Evolutionary conservation across 129 eudicot genomes (phyloP).

Genomic region (Helianthus tuberosus): DNA sequence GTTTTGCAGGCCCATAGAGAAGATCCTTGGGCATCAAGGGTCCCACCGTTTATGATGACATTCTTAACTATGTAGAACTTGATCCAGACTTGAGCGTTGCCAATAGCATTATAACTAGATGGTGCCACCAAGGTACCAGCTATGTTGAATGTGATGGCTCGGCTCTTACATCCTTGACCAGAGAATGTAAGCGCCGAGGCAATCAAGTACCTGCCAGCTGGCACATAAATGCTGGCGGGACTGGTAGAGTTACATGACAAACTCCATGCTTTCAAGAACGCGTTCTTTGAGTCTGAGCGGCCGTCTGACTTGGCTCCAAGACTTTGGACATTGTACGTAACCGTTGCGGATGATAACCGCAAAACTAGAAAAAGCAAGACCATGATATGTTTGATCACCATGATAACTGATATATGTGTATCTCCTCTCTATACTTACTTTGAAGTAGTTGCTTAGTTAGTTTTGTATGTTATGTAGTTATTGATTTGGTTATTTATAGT

Average conservation of each 20-base stretch:
- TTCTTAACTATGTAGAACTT: not conserved
- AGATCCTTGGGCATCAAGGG: conserved; percentile 10
- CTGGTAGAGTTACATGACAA: not conserved
- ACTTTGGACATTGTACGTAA: conserved; percentile 4
- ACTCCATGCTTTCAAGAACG: not conserved
- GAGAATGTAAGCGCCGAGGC: conserved; percentile 11
- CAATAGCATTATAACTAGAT: conserved; percentile 15
- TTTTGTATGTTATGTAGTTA: not conserved
- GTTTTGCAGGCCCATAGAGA: conserved; percentile 9
- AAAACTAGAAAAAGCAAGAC: not conserved
- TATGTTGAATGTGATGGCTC: conserved; percentile 14
- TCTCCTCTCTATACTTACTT: not conserved
- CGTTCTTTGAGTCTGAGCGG: conserved; percentile 1
- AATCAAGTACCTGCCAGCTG: conserved; percentile 12
- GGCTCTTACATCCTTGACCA: conserved; percentile 14
- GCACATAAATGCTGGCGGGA: conserved; percentile 11
- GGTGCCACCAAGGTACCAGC: conserved; percentile 20
- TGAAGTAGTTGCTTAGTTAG: not conserved
- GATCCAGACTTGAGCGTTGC: conserved; percentile 1
- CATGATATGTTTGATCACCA: not conserved
- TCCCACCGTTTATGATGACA: conserved; percentile 13
- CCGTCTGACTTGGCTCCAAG: conserved; percentile 7
- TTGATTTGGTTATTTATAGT: conserved; percentile 19
- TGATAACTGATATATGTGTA: not conserved
- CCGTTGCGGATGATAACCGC: conserved; percentile 1